These are phyloP conservation scores for Metarhizium robertsii DNA, from an alignment of 2,329 filamentous ascomycete genomes.

Conservation along the genomic window DNA sequence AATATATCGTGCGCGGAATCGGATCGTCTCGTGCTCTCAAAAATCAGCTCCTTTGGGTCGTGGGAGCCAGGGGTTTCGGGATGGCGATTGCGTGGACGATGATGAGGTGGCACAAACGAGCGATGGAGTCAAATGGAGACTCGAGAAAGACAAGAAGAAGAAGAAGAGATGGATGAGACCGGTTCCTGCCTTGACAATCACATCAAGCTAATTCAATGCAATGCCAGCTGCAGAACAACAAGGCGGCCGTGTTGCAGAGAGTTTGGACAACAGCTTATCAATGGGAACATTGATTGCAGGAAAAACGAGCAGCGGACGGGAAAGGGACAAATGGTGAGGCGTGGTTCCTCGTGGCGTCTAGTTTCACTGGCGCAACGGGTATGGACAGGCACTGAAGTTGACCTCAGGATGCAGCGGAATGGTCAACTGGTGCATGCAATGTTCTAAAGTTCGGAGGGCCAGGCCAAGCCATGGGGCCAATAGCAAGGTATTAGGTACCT, in stretches of 20 bases:
- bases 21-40: background rate
- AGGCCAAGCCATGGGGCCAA: no score
- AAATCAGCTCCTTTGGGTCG: background rate
- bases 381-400: no score
- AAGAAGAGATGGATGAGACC: background rate
- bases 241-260: background rate
- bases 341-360: background rate
- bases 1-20: background rate
- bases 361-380: background rate
- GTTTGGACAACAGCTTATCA: background rate
- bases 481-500: no score
- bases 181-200: background rate
- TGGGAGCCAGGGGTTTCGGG: background rate
- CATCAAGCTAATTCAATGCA: background rate
- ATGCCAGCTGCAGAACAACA: background rate
- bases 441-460: no score
- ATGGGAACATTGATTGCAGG: no score
- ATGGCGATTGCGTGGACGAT: slow-evolving; percentile 3
- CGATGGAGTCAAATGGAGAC: background rate
- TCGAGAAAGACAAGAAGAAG: background rate
- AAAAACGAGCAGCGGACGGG: no score
- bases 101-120: slow-evolving; percentile 4
- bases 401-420: no score
- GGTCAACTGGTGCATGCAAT: no score
- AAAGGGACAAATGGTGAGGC: background rate